Percentiles rank a stretch among this genome's conserved stretches.
phyloP scores from a whole-genome alignment of 2,329 filamentous ascomycete genomes.

The Pyrenophora seminiperda region DNA sequence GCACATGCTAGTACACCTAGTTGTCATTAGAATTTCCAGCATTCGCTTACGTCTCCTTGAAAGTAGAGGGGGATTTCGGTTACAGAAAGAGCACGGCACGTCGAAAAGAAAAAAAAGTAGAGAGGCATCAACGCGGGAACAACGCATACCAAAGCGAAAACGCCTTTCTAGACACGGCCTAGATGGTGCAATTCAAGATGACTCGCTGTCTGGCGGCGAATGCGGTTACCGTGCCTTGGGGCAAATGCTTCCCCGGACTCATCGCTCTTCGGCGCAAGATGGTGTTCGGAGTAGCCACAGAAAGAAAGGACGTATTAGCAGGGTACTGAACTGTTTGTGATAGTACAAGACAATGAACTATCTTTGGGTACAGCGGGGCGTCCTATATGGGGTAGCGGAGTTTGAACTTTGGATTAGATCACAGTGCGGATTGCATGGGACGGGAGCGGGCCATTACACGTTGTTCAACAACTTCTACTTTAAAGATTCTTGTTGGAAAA shows the following conservation, averaged over 20 bases:
- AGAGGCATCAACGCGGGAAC: neutral
- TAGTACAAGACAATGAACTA: neutral
- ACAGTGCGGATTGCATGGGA: too few relatives aligned
- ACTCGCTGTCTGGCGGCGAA: neutral
- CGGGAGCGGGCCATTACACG: too few relatives aligned
- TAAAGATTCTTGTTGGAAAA: too few relatives aligned
- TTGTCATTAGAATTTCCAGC: neutral
- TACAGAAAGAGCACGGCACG: neutral
- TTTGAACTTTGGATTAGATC: too few relatives aligned
- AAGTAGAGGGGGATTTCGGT: neutral
- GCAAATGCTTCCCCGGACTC: neutral
- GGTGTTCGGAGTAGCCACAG: neutral
- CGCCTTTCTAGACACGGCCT: neutral
- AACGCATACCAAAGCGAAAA: neutral
- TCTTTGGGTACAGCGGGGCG: neutral
- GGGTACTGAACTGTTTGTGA: conserved; percentile 21
- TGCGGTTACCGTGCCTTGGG: neutral
- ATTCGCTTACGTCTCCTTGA: neutral
- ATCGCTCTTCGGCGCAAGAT: neutral
- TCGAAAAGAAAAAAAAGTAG: neutral
- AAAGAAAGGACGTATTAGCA: conserved; percentile 12
- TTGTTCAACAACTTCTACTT: too few relatives aligned
- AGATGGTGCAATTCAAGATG: neutral
- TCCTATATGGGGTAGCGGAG: neutral
- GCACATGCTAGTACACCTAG: neutral